Evolutionary conservation across 176 grass and related monocot species (phyloP).

Genomic region (Areca catechu): DNA sequence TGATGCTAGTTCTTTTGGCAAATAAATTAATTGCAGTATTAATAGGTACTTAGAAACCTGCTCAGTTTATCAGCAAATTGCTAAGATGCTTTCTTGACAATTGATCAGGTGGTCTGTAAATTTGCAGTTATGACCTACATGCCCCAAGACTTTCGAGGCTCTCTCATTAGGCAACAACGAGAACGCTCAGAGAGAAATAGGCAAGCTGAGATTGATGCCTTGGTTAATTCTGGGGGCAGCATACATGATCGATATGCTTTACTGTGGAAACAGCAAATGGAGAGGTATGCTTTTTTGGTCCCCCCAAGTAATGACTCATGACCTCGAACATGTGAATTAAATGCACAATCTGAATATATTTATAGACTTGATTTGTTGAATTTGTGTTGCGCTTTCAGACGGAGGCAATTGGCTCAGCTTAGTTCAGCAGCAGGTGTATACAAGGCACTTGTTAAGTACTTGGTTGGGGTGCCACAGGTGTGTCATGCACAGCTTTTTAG

Average conservation of each 20-base stretch:
- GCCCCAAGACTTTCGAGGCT: constrained; percentile 96
- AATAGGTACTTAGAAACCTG: too few species aligned
- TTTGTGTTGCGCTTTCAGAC: constrained; percentile 37
- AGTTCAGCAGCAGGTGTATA: constrained; percentile 96
- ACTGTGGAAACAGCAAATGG: constrained; percentile 98
- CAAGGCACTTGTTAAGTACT: constrained; percentile 96
- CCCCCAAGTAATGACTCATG: too few species aligned
- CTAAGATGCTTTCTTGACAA: constrained; percentile 11
- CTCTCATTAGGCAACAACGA: constrained; percentile 77
- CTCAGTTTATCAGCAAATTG: constrained; percentile 3
- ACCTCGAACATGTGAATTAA: too few species aligned
- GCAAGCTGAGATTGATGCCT: constrained; percentile 76
- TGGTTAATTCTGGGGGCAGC: constrained; percentile 72
- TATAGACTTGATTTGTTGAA: too few species aligned
- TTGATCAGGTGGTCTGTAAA: constrained; percentile 27
- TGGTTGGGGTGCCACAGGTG: constrained; percentile 96
- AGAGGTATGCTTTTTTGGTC: constrained; percentile 38
- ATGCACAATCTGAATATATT: too few species aligned
- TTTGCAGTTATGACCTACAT: constrained; percentile 99
- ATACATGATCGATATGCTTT: constrained; percentile 70
- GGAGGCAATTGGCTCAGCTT: constrained; percentile 84
- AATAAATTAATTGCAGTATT: too few species aligned
- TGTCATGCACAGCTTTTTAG: constrained; percentile 4
- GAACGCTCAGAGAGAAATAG: constrained; percentile 96
- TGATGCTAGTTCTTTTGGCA: too few species aligned